Percentiles rank a stretch among this genome's conserved stretches.
These are phyloP conservation scores for Syzygium oleosum DNA, from an alignment of 345 rosid genomes.

Conservation along the genomic window DNA sequence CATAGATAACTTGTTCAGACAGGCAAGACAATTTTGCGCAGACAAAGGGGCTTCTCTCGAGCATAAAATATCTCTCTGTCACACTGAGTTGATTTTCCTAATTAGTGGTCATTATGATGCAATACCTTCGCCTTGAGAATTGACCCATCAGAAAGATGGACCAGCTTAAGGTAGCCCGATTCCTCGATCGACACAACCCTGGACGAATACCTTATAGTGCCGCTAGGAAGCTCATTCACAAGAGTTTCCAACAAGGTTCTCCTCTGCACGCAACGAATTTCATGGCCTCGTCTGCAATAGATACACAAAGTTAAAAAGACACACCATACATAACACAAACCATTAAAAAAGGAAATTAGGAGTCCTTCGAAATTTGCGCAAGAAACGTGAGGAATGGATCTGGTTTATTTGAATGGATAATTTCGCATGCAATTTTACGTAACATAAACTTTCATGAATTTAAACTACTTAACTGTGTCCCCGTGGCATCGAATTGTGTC, in stretches of 20 bases:
- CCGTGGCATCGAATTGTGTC: not conserved
- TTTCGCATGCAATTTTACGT: not conserved
- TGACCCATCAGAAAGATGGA: slow-evolving; percentile 56
- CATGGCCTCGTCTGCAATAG: slow-evolving; percentile 13
- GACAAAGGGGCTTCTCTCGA: not conserved
- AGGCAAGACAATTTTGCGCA: not conserved
- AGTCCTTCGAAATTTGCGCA: not conserved
- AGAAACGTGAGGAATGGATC: not conserved
- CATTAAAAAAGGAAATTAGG: not conserved
- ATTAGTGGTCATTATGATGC: not conserved
- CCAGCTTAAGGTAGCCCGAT: slow-evolving; percentile 33
- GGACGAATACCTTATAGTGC: slow-evolving; percentile 54
- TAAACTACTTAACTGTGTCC: not conserved
- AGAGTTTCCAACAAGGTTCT: slow-evolving; percentile 41
- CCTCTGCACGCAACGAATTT: slow-evolving; percentile 46
- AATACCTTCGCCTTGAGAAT: slow-evolving; percentile 2
- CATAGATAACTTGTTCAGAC: not conserved
- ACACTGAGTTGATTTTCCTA: not conserved
- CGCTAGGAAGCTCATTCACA: slow-evolving; percentile 44
- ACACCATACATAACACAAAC: not conserved
- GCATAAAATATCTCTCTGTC: not conserved
- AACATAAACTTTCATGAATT: not conserved
- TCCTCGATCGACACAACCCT: slow-evolving; percentile 51
- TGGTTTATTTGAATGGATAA: not conserved
- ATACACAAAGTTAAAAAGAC: not conserved